Conservation (phyloP, 305 asterid genomes). For the Solanum hybrid region DNA sequence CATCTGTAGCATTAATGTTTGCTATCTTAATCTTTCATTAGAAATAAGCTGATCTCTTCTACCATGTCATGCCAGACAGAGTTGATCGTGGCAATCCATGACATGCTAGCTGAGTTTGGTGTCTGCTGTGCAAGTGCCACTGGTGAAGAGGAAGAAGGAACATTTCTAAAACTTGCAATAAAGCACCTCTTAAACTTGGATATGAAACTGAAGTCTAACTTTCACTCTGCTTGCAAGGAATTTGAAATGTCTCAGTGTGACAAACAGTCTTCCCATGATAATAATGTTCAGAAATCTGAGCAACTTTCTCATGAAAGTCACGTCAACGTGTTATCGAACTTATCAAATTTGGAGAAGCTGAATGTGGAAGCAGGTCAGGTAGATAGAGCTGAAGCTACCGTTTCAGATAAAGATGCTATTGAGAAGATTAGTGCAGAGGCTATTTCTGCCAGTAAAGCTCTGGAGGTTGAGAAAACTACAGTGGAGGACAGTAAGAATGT, state of each 20-base stretch:
- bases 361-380: conserved; percentile 29
- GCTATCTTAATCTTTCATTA: not conserved
- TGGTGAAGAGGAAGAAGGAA: conserved; percentile 81
- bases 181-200: conserved; percentile 83
- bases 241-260: conserved; percentile 31
- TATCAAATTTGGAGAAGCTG: conserved; percentile 25
- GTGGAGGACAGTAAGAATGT: conserved; percentile 27
- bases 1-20: conserved; percentile 1
- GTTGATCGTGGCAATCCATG: conserved; percentile 83
- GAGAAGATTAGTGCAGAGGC: conserved; percentile 31
- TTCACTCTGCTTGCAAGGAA: conserved; percentile 36
- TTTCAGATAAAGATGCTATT: conserved; percentile 24
- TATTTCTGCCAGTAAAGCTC: conserved; percentile 20
- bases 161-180: conserved; percentile 90
- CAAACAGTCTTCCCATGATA: conserved; percentile 30
- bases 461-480: conserved; percentile 30
- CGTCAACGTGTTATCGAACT: conserved; percentile 23
- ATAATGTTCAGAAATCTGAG: conserved; percentile 33
- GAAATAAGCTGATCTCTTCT: not conserved
- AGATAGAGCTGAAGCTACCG: conserved; percentile 24
- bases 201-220: conserved; percentile 77
- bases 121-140: conserved; percentile 86
- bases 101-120: conserved; percentile 97
- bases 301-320: conserved; percentile 20
- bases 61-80: conserved; percentile 48